Conservation (phyloP, 2,329 filamentous ascomycete species). For the Talaromyces sp. region DNA sequence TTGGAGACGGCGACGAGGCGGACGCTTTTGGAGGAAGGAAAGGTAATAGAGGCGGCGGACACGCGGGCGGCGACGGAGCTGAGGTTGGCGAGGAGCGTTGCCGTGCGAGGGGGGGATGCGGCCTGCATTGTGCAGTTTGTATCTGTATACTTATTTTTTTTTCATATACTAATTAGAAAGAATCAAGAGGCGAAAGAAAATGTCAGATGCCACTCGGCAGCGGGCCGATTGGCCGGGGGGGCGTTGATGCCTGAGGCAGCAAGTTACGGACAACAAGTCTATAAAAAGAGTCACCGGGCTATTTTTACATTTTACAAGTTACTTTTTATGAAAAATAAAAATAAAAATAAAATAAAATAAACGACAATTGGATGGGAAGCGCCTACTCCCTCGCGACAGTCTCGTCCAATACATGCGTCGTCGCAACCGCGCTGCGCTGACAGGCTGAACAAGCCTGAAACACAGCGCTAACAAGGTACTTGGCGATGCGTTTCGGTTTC, state of each 20-base stretch:
- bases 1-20: constrained; percentile 94
- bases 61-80: constrained; percentile 56
- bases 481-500: too few species aligned
- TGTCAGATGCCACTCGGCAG: neutral
- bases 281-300: neutral
- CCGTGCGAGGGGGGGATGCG: constrained; percentile 52
- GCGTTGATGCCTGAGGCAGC: neutral
- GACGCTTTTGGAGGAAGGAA: constrained; percentile 27
- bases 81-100: constrained; percentile 59
- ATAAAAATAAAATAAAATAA: too few species aligned
- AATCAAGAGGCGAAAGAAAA: neutral
- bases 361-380: neutral
- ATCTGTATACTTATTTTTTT: neutral
- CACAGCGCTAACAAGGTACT: neutral
- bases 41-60: constrained; percentile 25
- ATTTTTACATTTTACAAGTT: too few species aligned
- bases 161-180: too few species aligned
- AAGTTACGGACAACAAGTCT: neutral
- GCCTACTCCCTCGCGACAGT: neutral
- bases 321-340: too few species aligned
- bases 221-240: neutral
- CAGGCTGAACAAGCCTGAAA: neutral
- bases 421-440: neutral
- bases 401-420: neutral
- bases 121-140: neutral